A percentile compares a stretch with the other conserved stretches of the same genome.
Evolutionary conservation across 2,329 filamentous ascomycete genomes (phyloP).

Genomic region (Berkeleyomyces basicola): DNA sequence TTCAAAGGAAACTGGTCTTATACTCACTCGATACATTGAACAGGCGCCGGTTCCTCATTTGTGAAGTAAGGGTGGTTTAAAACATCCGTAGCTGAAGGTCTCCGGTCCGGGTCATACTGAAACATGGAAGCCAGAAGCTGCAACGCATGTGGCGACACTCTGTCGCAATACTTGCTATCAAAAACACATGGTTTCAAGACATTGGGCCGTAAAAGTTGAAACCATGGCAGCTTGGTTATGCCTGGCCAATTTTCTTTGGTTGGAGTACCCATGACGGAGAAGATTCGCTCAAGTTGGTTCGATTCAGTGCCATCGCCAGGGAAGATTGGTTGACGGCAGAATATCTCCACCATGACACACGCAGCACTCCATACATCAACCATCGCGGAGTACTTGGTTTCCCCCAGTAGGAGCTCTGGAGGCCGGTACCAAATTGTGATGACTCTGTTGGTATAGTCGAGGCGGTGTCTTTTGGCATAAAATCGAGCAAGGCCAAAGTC

Average conservation of each 20-base stretch:
- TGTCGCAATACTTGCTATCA: conserved; percentile 63
- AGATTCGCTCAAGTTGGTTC: conserved; percentile 93
- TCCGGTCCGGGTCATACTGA: conserved; percentile 66
- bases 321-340: conserved; percentile 84
- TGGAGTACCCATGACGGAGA: conserved; percentile 77
- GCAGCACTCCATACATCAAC: conserved; percentile 96
- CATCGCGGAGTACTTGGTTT: conserved; percentile 76
- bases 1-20: conserved; percentile 1
- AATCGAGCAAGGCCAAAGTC: conserved; percentile 95
- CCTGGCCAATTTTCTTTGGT: conserved; percentile 73
- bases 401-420: conserved; percentile 75
- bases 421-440: conserved; percentile 98
- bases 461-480: conserved; percentile 76
- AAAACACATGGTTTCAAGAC: conserved; percentile 61
- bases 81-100: conserved; percentile 71
- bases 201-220: conserved; percentile 70
- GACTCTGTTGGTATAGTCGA: conserved; percentile 96
- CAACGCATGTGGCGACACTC: conserved; percentile 63
- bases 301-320: conserved; percentile 92
- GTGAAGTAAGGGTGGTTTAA: conserved; percentile 80
- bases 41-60: conserved; percentile 58
- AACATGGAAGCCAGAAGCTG: conserved; percentile 76
- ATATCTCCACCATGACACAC: conserved; percentile 93
- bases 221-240: conserved; percentile 92
- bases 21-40: conserved; percentile 66